These are phyloP conservation scores for Haematococcus sp. DNA, from an alignment of 139 green algal species.

Conservation along the genomic window DNA sequence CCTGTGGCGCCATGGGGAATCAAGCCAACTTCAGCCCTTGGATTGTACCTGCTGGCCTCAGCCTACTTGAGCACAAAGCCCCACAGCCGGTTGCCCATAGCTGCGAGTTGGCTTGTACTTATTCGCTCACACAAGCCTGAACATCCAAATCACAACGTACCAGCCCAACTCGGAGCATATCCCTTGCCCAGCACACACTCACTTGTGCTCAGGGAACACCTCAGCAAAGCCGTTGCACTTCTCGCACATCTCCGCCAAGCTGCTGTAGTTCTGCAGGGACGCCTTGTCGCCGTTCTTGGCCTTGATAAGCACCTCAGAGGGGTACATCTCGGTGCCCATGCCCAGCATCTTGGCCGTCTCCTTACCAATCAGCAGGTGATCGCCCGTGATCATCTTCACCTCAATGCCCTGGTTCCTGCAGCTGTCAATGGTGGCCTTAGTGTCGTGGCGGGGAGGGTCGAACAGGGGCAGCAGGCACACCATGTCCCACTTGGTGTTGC, in stretches of 20 bases:
- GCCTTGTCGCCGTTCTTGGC: constrained; percentile 30
- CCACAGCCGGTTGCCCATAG: too few relatives aligned
- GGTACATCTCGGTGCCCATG: constrained; percentile 72
- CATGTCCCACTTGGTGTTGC: constrained; percentile 57
- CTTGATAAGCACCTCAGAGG: constrained; percentile 43
- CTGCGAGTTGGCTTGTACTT: too few relatives aligned
- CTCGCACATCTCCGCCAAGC: constrained; percentile 69
- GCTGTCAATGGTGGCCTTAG: constrained; percentile 73
- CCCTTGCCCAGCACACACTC: too few relatives aligned
- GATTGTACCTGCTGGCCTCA: too few relatives aligned
- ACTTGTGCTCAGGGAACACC: constrained; percentile 90
- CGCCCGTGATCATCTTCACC: constrained; percentile 91
- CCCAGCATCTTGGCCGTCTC: constrained; percentile 81
- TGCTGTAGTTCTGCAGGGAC: constrained; percentile 36
- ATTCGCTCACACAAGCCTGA: too few relatives aligned
- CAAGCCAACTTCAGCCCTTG: too few relatives aligned
- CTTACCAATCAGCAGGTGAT: constrained; percentile 83
- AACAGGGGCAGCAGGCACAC: constrained; percentile 74
- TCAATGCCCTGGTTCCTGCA: constrained; percentile 61
- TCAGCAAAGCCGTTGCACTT: constrained; percentile 80
- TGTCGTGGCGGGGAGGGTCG: constrained; percentile 84
- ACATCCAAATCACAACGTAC: too few relatives aligned
- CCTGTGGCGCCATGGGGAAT: too few relatives aligned
- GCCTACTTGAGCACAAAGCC: too few relatives aligned
- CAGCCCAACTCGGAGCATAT: too few relatives aligned